A percentile compares a stretch with the other conserved stretches of the same genome.
phyloP scores from a whole-genome alignment of 1,284 basidiomycete species.

The Trametes sp. region DNA sequence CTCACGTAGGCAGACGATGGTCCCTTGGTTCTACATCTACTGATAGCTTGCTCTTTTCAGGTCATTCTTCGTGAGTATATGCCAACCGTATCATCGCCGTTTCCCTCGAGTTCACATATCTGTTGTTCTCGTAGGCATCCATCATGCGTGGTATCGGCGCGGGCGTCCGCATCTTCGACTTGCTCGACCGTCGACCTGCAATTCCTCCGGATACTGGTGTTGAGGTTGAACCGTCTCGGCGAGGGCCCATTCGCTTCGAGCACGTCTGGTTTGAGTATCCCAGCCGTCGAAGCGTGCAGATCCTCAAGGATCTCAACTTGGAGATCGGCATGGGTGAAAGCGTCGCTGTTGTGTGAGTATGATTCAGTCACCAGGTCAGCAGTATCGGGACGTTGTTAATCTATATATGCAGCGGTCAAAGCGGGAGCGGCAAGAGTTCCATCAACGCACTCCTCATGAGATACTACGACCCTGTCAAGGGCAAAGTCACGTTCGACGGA shows the following conservation, averaged over 20 bases:
- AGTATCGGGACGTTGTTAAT: slow-evolving; percentile 13
- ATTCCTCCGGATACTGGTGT: slow-evolving; percentile 74
- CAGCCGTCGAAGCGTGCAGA: slow-evolving; percentile 77
- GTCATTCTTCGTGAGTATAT: slow-evolving; percentile 50
- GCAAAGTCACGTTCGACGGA: slow-evolving; percentile 86
- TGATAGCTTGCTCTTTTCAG: slow-evolving; percentile 18
- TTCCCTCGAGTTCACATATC: not conserved
- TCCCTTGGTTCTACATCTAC: not conserved
- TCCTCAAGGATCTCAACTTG: slow-evolving; percentile 83
- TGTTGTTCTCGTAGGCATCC: slow-evolving; percentile 59
- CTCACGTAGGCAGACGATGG: slow-evolving; percentile 63
- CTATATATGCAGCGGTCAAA: slow-evolving; percentile 68
- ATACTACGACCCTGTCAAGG: slow-evolving; percentile 91
- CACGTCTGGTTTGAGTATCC: slow-evolving; percentile 89
- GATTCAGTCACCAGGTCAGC: not conserved
- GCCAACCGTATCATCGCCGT: not conserved
- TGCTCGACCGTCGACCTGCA: slow-evolving; percentile 82
- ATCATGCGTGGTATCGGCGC: slow-evolving; percentile 95
- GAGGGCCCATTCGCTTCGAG: slow-evolving; percentile 81
- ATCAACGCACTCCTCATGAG: slow-evolving; percentile 89
- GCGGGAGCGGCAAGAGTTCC: slow-evolving; percentile 92
- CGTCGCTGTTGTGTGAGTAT: slow-evolving; percentile 88
- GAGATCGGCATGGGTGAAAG: slow-evolving; percentile 85
- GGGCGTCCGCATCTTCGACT: slow-evolving; percentile 90
- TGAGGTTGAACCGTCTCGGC: slow-evolving; percentile 58